A percentile compares a stretch with the other conserved stretches of the same genome.
Conservation (phyloP, 2,329 filamentous ascomycete species). For the Talaromyces sp. region DNA sequence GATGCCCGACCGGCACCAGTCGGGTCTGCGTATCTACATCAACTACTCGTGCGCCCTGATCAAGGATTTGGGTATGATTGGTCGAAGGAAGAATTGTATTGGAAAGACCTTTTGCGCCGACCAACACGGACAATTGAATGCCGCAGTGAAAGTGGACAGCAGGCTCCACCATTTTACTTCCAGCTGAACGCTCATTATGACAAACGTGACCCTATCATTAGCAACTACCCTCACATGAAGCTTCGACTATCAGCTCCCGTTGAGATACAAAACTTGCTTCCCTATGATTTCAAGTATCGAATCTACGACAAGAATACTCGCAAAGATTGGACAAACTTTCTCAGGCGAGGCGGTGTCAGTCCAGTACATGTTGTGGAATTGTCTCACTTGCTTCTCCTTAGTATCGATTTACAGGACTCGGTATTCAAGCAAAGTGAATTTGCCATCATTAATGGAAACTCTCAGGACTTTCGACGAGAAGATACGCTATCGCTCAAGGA, state of each 20-base stretch:
- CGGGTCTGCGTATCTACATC: constrained; percentile 86
- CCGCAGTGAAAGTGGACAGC: constrained; percentile 76
- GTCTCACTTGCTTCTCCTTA: constrained; percentile 86
- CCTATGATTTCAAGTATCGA: constrained; percentile 98
- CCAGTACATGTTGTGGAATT: constrained; percentile 96
- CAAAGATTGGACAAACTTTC: constrained; percentile 98
- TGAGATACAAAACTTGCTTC: constrained; percentile 88
- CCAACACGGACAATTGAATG: constrained; percentile 87
- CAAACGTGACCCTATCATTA: constrained; percentile 74
- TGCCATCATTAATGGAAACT: constrained; percentile 89
- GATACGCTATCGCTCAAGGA: constrained; percentile 77
- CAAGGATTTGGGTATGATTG: constrained; percentile 95
- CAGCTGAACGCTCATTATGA: constrained; percentile 87
- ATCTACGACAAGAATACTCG: constrained; percentile 99
- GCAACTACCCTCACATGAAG: constrained; percentile 90
- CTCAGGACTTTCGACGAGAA: constrained; percentile 83
- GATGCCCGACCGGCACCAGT: constrained; percentile 87
- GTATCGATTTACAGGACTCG: constrained; percentile 94
- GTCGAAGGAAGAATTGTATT: constrained; percentile 86
- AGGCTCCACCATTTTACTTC: constrained; percentile 84
- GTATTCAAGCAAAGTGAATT: constrained; percentile 94
- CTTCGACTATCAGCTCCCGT: constrained; percentile 88
- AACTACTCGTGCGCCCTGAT: constrained; percentile 81
- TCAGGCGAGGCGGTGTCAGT: constrained; percentile 92
- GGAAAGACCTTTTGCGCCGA: constrained; percentile 82